Evolutionary conservation across 2,329 filamentous ascomycete genomes (phyloP), one percentile per base, ranked within the genome.

Genomic region (Verticillium nonalfalfae): DNA sequence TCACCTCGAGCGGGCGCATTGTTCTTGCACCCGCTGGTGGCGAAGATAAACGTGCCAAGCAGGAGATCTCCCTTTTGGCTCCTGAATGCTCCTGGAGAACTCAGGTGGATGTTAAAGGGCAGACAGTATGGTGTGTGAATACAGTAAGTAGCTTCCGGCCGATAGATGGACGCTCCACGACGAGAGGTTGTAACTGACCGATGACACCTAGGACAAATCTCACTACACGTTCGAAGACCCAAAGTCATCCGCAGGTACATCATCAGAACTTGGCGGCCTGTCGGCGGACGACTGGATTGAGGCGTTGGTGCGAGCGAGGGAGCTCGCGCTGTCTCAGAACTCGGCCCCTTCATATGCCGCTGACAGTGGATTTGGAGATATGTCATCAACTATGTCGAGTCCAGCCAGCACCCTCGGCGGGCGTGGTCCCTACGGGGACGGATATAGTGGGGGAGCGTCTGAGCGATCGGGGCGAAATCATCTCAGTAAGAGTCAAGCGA

Each of bases 11-110:
- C 68, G 95, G 90, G 15, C 88, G 95, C 54, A 89, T 99, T 59
- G 88, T 99, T 57, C 83, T 99, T 70, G 94, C 92, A 13, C 91
- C 95, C 5, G 89, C 93, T 31, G 93, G 94, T 7, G 95, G 94
- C 0, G 95, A 97, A 66, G 94, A 98, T 72, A 99, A 99, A 78
- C 93, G 95, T 74, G 85, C 92, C 26, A 99, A 99, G 73, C 85
- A 91, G 69, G 95, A 99, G 68, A 86, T 99, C 39, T 91, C 91
- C n/a, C 81, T 99, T 33, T 78, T 96, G 21, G 82, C 84, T 2
- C 79, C 89, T 2, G 93, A 91, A 59, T 91, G 88, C 67, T 80
- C 85, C 33, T 98, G 91, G 87, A 89, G 85, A 72, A 92, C 83
- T 59, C 91, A 90, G 67, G 84, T 88, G 56, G 95, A 97, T 74